Evolutionary conservation across 129 eudicot species (phyloP), one percentile per base, ranked within the genome.

Genomic region (Apium graveolens): DNA sequence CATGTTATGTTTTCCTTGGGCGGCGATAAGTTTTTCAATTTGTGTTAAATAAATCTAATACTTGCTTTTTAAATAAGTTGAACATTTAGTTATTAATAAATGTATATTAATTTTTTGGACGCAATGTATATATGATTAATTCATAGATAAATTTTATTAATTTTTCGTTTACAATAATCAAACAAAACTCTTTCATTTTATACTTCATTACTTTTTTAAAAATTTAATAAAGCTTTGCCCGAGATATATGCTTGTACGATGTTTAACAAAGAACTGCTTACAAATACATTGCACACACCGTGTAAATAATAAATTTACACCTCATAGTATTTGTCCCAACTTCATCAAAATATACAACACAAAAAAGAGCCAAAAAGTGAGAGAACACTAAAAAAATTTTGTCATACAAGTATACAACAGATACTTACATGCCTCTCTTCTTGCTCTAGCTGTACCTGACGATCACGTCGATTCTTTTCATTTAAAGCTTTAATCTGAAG

Each of bases 391-490:
- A 42, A 41, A 39, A 72, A 38, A 3, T 41, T 35, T n/a, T 20
- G 73, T 29, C 43, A 26, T 34, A 78, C n/a, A n/a, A n/a, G n/a
- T n/a, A n/a, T n/a, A n/a, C 20, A 72, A 62, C 78, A 73, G 39
- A 63, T 76, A 75, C 91, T 91, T 91, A 95, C 99, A 84, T 80
- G 90, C 80, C 89, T 87, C 91, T 95, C 97, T 24, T 91, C 96
- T 85, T 92, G 99, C 86, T 95, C 99, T 81, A 42, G 81, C 79
- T 90, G 95, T 53, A 81, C 84, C 80, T 87, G 88, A 86, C 84
- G 88, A 81, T 95, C 99, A 44, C 99, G 88, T 83, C 81, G 83
- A 86, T 87, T 95, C 90, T 88, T 95, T 82, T 92, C 96, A 80
- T 91, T 87, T 72, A 95, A 83, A 57, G 96, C 99, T 79, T 89